Evolutionary conservation across 495 filamentous ascomycete genomes (phyloP).

Genomic region (Aspergillus coremiiformis): DNA sequence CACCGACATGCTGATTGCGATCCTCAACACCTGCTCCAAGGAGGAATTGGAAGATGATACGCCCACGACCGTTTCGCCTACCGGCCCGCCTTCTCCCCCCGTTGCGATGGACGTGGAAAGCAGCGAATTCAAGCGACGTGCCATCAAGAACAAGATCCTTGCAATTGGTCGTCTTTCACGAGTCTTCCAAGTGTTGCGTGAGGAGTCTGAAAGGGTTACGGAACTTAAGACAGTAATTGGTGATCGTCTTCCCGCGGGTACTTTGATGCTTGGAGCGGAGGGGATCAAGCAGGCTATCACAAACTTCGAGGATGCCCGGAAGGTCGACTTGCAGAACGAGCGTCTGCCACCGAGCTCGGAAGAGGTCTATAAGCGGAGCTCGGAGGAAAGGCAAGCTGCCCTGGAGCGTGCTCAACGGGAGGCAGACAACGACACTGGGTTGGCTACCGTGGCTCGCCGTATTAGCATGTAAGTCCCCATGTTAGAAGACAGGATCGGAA

Average conservation of each 20-base stretch:
- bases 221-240: conserved; percentile 96
- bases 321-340: conserved; percentile 97
- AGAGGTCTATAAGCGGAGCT: conserved; percentile 72
- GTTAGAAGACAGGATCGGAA: not conserved
- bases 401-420: conserved; percentile 76
- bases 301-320: conserved; percentile 94
- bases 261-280: conserved; percentile 94
- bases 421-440: conserved; percentile 81
- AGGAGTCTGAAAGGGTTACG: conserved; percentile 93
- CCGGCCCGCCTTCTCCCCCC: conserved; percentile 64
- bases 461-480: conserved; percentile 83
- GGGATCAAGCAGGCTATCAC: conserved; percentile 99
- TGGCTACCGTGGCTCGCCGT: conserved; percentile 77
- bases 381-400: conserved; percentile 71
- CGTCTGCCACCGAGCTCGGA: conserved; percentile 85
- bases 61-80: conserved; percentile 50
- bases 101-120: conserved; percentile 67
- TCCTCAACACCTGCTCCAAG: conserved; percentile 95
- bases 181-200: conserved; percentile 96
- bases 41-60: conserved; percentile 89
- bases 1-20: conserved; percentile 98
- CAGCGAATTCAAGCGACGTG: conserved; percentile 84
- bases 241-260: conserved; percentile 87
- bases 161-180: conserved; percentile 94
- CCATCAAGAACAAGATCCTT: conserved; percentile 99